phyloP scores from a whole-genome alignment of 2,329 filamentous ascomycete genomes.

The Apiospora koreana region DNA sequence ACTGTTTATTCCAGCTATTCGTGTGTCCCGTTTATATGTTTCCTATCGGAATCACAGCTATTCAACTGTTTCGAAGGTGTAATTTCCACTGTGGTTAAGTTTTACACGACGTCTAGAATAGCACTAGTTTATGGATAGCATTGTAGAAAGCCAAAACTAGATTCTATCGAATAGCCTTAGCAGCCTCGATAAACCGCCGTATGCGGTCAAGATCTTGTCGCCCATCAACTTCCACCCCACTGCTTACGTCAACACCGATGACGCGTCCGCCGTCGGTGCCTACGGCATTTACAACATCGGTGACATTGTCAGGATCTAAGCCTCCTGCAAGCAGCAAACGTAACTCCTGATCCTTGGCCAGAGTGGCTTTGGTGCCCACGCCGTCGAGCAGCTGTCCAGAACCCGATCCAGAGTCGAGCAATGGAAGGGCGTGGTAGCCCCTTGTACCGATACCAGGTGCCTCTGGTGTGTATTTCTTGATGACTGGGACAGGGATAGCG shows the following conservation, averaged over 20 bases:
- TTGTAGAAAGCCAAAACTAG: no score
- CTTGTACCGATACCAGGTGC: conserved; percentile 71
- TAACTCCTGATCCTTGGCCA: conserved; percentile 70
- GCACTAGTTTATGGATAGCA: no score
- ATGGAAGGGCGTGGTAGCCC: conserved; percentile 79
- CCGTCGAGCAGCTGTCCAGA: conserved; percentile 79
- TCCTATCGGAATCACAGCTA: no score
- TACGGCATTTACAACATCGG: conserved; percentile 62
- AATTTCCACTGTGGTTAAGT: no score
- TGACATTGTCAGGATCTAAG: conserved; percentile 77
- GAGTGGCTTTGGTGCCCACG: conserved; percentile 63
- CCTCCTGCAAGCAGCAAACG: conserved; percentile 84
- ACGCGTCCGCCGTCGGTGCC: conserved; percentile 64
- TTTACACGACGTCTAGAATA: no score
- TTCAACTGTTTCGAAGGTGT: no score
- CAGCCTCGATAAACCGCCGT: conserved; percentile 73
- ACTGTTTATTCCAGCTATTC: no score
- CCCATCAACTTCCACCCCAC: conserved; percentile 85
- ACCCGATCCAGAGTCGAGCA: conserved; percentile 86
- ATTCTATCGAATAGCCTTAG: conserved; percentile 51
- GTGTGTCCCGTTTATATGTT: no score
- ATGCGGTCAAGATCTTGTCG: conserved; percentile 83
- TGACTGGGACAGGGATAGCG: conserved; percentile 88
- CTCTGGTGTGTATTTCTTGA: conserved; percentile 79
- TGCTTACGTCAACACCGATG: conserved; percentile 88